These are phyloP conservation scores for Mucor irregularis DNA, from an alignment of 371 early-diverging fungal genomes.

Conservation along the genomic window DNA sequence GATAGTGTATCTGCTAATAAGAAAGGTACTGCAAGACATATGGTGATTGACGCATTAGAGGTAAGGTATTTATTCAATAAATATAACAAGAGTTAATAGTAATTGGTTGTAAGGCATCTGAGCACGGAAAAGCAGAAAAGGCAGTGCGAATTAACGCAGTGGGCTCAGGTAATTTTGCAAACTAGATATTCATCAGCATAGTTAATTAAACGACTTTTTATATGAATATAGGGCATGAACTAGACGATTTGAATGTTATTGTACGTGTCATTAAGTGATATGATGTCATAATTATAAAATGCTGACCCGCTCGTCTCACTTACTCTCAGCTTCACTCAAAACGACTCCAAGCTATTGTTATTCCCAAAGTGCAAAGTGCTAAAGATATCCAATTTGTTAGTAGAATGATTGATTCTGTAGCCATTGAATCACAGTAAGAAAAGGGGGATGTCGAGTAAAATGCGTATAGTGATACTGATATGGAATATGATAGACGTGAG, in stretches of 20 bases:
- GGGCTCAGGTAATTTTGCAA: slow-evolving; percentile 60
- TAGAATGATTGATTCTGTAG: slow-evolving; percentile 77
- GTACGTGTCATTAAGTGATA: slow-evolving; percentile 35
- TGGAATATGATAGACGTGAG: slow-evolving; percentile 40
- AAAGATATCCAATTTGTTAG: slow-evolving; percentile 79
- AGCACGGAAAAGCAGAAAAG: slow-evolving; percentile 71
- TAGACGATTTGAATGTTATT: slow-evolving; percentile 80
- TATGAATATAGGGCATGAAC: slow-evolving; percentile 58
- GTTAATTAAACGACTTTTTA: background rate
- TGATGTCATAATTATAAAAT: slow-evolving; percentile 13
- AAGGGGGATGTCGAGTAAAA: background rate
- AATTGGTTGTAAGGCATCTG: slow-evolving; percentile 52
- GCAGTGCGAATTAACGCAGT: slow-evolving; percentile 89
- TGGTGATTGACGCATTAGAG: slow-evolving; percentile 76
- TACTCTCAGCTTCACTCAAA: slow-evolving; percentile 63
- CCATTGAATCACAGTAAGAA: slow-evolving; percentile 68
- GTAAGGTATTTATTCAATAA: slow-evolving; percentile 26
- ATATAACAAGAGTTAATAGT: background rate
- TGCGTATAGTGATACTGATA: background rate
- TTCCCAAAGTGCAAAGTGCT: slow-evolving; percentile 87
- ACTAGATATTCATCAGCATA: background rate
- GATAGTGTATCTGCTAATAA: slow-evolving; percentile 85
- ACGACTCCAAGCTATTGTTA: slow-evolving; percentile 77
- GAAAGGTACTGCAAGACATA: slow-evolving; percentile 77
- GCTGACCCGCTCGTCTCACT: no score